Evolutionary conservation across 306 rosid genomes (phyloP).

Genomic region (Crotalaria pallida): DNA sequence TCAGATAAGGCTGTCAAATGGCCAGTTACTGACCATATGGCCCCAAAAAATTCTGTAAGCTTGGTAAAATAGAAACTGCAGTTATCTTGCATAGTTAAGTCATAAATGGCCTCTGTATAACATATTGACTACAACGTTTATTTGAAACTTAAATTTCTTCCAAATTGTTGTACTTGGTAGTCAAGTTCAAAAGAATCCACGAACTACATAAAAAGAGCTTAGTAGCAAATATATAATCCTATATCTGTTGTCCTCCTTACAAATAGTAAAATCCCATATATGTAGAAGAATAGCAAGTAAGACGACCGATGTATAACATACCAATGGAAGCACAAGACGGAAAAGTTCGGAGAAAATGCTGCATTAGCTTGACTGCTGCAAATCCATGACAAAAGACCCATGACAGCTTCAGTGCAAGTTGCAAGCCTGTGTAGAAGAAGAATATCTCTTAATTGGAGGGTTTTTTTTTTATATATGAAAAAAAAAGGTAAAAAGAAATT

Average conservation of each 20-base stretch:
- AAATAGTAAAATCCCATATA: slow-evolving; percentile 1
- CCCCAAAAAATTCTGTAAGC: no score
- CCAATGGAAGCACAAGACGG: slow-evolving; percentile 94
- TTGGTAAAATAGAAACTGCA: neutral
- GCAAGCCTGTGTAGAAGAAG: slow-evolving; percentile 41
- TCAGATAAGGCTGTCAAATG: neutral
- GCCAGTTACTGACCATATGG: slow-evolving; percentile 1
- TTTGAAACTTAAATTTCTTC: neutral
- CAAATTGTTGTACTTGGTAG: neutral
- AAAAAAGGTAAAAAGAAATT: no score
- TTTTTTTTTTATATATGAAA: no score
- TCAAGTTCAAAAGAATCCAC: neutral
- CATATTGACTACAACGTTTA: neutral
- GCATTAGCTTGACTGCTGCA: slow-evolving; percentile 68
- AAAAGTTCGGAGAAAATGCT: slow-evolving; percentile 64
- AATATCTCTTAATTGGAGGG: neutral
- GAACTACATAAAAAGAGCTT: neutral
- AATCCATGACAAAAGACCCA: slow-evolving; percentile 88
- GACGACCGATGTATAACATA: slow-evolving; percentile 23
- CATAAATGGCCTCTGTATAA: neutral
- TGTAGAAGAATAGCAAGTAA: neutral
- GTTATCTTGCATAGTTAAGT: neutral
- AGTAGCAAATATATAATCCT: neutral
- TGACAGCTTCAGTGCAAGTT: slow-evolving; percentile 40
- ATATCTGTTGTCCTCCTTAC: neutral